These are phyloP conservation scores for Starmera stellimalicola DNA, from an alignment of 1,139 yeast species.

Conservation along the genomic window DNA sequence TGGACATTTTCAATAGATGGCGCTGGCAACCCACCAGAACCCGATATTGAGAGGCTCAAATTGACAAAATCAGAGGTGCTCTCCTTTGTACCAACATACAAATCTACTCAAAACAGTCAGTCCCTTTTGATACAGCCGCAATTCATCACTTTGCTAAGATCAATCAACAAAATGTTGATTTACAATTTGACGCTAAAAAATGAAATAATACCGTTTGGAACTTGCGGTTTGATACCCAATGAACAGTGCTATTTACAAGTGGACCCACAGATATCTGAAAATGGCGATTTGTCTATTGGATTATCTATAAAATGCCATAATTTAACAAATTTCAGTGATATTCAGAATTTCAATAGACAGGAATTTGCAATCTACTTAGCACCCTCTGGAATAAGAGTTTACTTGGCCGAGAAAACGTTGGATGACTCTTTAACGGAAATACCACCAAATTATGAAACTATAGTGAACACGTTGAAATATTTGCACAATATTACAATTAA, in stretches of 20 bases:
- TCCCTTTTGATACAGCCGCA: slow-evolving; percentile 11
- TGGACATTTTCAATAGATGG: slow-evolving; percentile 45
- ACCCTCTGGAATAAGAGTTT: slow-evolving; percentile 72
- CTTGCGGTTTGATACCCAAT: slow-evolving; percentile 32
- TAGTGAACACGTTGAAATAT: slow-evolving; percentile 38
- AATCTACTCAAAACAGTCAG: slow-evolving; percentile 11
- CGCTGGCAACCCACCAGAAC: slow-evolving; percentile 23
- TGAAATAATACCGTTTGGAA: slow-evolving; percentile 43
- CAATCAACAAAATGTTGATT: slow-evolving; percentile 47
- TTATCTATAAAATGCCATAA: slow-evolving; percentile 7
- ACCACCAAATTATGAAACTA: slow-evolving; percentile 41
- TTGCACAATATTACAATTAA: slow-evolving; percentile 44
- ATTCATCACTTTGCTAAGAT: slow-evolving; percentile 46
- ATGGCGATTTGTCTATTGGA: slow-evolving; percentile 1
- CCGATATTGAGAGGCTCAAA: slow-evolving; percentile 18
- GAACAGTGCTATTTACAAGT: slow-evolving; percentile 22
- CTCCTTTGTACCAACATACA: slow-evolving; percentile 23
- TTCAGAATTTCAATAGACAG: slow-evolving; percentile 13
- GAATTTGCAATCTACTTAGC: slow-evolving; percentile 50
- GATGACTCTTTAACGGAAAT: slow-evolving; percentile 33
- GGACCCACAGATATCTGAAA: slow-evolving; percentile 20
- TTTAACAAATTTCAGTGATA: slow-evolving; percentile 6
- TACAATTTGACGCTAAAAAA: slow-evolving; percentile 34
- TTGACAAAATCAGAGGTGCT: slow-evolving; percentile 28
- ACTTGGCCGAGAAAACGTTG: slow-evolving; percentile 38